Evolutionary conservation across 768 basidiomycete genomes (phyloP).

Genomic region (Russula griseocarnosa): DNA sequence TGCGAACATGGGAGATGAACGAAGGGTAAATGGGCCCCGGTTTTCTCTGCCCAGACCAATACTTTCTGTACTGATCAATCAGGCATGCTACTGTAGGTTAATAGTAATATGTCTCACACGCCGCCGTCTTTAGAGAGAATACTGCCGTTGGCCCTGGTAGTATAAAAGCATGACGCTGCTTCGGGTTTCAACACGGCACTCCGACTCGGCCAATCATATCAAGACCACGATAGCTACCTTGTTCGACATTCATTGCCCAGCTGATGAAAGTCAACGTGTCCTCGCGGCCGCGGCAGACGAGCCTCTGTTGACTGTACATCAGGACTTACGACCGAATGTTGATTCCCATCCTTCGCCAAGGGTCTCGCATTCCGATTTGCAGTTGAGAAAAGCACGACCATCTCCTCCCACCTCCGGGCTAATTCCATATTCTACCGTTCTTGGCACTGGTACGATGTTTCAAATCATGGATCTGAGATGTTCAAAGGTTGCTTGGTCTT

Average conservation of each 20-base stretch:
- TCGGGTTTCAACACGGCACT: no score
- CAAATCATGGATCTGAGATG: background rate
- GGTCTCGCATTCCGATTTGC: slow-evolving; percentile 1
- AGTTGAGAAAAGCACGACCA: background rate
- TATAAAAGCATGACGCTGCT: no score
- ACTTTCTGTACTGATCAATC: background rate
- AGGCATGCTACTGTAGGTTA: background rate
- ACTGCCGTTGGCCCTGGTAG: no score
- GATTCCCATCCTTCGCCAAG: background rate
- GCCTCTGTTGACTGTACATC: background rate
- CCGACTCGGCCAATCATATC: background rate
- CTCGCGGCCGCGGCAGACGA: background rate
- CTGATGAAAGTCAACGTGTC: background rate
- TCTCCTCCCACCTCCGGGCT: background rate
- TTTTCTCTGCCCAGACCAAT: background rate
- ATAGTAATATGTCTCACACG: no score
- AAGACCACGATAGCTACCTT: background rate
- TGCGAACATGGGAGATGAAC: no score
- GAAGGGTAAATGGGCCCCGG: background rate
- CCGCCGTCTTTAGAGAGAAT: no score
- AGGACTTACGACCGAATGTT: background rate
- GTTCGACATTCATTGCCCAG: background rate
- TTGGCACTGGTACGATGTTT: background rate
- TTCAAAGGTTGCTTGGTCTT: background rate
- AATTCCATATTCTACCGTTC: background rate